Base-by-base conservation (phyloP, 805 yeast genomes). In the Candida hispaniensis region DNA sequence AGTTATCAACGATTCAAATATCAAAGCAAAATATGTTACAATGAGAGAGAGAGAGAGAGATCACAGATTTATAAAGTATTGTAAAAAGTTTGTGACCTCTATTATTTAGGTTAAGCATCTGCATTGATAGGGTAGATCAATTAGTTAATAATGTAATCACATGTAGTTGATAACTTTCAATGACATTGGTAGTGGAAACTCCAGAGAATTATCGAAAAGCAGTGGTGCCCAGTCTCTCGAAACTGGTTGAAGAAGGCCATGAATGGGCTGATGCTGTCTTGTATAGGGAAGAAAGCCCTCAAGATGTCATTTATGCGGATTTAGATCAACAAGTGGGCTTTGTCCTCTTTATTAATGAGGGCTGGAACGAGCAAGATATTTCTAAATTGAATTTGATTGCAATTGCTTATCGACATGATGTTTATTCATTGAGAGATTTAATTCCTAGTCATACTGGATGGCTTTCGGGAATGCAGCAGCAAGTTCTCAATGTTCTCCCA, bases 261-360 rank as follows among this genome's bases (percentile, higher is more conserved):
- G 14, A 16, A n/a, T 32, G 36, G 36, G 36, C 36, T 28, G 28
- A 32, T 17, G 36, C 18, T 2, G 36, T 32, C 23, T 23, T 32
- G 10, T 32, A 32, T 10, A 17, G 36, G 18, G 36, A 32, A 22
- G 28, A 32, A 28, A 23, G 28, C 10, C 36, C 36, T 7, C 28
- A 23, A 14, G 36, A 32, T 18, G 28, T 32, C 18, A 32, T 32
- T 18, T 32, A 32, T 28, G 36, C 28, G 21, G 36, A 32, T 23
- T 28, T 32, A 17, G 36, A 32, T 28, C 36, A 32, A 11, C 17
- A 32, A 14, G 24, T 28, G n/a, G 36, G 36, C 22, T 32, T 32
- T 23, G 36, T 32, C 18, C 18, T 32, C 14, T 32, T 32, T 17
- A 14, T 32, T 7, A 27, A 32, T 13, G 28, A 32, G 14, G 13